phyloP scores from a whole-genome alignment of 345 rosid genomes.

The Dimocarpus longan region DNA sequence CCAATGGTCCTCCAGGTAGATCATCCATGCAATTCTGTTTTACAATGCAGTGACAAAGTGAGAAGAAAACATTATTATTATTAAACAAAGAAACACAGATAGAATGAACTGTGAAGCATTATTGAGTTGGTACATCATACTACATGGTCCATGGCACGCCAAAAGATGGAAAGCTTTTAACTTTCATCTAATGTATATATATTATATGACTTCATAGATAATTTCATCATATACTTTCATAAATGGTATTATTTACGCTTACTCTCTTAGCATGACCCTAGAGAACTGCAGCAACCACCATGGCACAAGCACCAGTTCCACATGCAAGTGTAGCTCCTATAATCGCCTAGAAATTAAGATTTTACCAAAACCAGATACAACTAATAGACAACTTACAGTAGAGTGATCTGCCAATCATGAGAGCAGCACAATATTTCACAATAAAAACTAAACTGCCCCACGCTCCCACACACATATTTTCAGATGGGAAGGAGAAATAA shows the following conservation, averaged over 20 bases:
- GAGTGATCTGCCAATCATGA: not conserved
- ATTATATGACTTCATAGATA: not conserved
- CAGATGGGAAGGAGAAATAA: slow-evolving; percentile 73
- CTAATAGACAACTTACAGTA: not conserved
- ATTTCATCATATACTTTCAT: no score
- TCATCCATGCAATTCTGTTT: slow-evolving; percentile 81
- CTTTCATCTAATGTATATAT: not conserved
- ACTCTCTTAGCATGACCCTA: slow-evolving; percentile 84
- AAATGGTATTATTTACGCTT: slow-evolving; percentile 36
- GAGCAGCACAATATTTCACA: not conserved
- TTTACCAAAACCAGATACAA: slow-evolving; percentile 3
- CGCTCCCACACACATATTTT: slow-evolving; percentile 99
- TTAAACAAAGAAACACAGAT: not conserved
- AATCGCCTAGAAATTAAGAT: not conserved
- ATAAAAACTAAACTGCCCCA: slow-evolving; percentile 70
- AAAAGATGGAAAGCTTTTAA: not conserved
- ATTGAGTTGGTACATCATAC: no score
- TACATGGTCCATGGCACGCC: no score
- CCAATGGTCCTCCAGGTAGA: slow-evolving; percentile 89
- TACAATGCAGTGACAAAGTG: not conserved
- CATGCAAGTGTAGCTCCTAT: slow-evolving; percentile 96
- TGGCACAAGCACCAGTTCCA: slow-evolving; percentile 99
- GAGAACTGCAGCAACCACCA: slow-evolving; percentile 97
- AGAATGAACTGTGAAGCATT: no score
- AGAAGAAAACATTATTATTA: not conserved